Conservation (phyloP, 129 eudicot species). For the Artemisia argyi region DNA sequence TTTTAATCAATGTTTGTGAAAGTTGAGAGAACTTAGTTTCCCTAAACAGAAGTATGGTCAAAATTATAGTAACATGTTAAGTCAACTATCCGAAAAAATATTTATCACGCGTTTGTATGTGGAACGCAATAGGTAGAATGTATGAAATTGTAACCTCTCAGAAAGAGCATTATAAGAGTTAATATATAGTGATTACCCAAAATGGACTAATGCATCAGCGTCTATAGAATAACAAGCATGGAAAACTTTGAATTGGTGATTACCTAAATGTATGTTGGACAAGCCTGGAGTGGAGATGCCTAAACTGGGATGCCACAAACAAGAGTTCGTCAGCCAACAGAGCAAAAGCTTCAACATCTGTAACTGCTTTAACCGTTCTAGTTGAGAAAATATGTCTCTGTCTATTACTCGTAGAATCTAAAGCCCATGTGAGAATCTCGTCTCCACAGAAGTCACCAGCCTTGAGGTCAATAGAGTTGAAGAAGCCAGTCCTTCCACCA, state of each 20-base stretch:
- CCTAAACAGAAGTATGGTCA: too few species aligned
- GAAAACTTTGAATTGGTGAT: neutral
- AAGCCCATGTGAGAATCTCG: slow-evolving; percentile 84
- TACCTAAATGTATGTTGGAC: slow-evolving; percentile 63
- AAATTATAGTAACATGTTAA: too few species aligned
- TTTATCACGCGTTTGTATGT: too few species aligned
- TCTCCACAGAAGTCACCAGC: slow-evolving; percentile 85
- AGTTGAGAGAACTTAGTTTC: too few species aligned
- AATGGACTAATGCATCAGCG: too few species aligned
- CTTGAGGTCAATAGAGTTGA: slow-evolving; percentile 38
- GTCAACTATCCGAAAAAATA: too few species aligned
- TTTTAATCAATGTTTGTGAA: too few species aligned
- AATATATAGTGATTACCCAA: too few species aligned
- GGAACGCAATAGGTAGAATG: too few species aligned
- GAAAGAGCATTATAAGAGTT: too few species aligned
- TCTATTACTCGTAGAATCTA: slow-evolving; percentile 33
- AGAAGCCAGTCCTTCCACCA: slow-evolving; percentile 62
- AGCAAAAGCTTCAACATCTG: slow-evolving; percentile 73
- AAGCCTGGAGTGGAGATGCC: slow-evolving; percentile 51
- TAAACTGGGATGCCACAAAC: slow-evolving; percentile 61
- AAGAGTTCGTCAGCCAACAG: slow-evolving; percentile 59
- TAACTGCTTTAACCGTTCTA: slow-evolving; percentile 47
- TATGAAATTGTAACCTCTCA: too few species aligned
- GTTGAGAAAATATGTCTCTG: slow-evolving; percentile 54
- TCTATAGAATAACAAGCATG: too few species aligned